Percentiles rank a stretch among this genome's conserved stretches.
phyloP scores from a whole-genome alignment of 2,329 filamentous ascomycete species.

The Colletotrichum lupini region DNA sequence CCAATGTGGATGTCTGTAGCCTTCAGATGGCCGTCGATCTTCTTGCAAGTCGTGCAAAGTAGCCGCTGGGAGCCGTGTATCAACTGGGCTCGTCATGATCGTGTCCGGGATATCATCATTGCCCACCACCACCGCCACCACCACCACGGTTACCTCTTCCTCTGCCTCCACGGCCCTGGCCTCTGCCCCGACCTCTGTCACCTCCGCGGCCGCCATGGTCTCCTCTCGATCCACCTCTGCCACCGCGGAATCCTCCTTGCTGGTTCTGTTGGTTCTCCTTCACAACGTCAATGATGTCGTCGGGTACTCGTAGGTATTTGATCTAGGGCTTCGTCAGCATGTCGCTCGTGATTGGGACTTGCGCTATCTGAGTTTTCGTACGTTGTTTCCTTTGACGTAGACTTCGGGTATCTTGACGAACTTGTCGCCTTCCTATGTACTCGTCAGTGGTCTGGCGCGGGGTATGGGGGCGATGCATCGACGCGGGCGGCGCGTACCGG shows the following conservation, averaged over 20 bases:
- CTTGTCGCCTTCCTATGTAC: conserved; percentile 85
- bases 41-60: background rate
- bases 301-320: conserved; percentile 95
- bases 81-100: conserved; percentile 8
- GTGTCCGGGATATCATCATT: conserved; percentile 5
- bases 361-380: conserved; percentile 56
- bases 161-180: conserved; percentile 51
- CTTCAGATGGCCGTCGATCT: background rate
- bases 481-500: conserved; percentile 61
- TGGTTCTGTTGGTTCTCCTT: conserved; percentile 91
- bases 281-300: conserved; percentile 94
- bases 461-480: background rate
- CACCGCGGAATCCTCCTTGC: conserved; percentile 71
- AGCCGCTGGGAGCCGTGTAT: background rate
- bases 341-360: background rate
- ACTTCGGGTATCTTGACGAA: conserved; percentile 93
- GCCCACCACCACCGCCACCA: conserved; percentile 25
- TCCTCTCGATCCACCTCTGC: conserved; percentile 69
- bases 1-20: background rate
- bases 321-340: conserved; percentile 71
- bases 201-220: conserved; percentile 68
- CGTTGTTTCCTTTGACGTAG: conserved; percentile 97
- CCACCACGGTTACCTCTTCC: conserved; percentile 32
- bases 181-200: conserved; percentile 65
- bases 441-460: conserved; percentile 36